Percentiles rank a stretch among this genome's conserved stretches.
These are phyloP conservation scores for Phytophthora pseudosyringae DNA, from an alignment of 352 stramenopile species.

Conservation along the genomic window DNA sequence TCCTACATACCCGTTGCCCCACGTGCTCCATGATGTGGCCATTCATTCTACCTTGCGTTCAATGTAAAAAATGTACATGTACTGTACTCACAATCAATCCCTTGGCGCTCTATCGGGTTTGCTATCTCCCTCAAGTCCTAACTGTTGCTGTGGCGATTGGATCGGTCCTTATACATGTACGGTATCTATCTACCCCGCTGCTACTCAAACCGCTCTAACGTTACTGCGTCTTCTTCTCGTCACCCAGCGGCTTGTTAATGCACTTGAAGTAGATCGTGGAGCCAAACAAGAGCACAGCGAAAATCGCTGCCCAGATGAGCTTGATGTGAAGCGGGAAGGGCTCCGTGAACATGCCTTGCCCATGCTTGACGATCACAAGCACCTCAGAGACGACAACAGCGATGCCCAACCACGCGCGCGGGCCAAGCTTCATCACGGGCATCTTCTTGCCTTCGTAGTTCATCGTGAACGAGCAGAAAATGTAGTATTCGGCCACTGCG, in stretches of 20 bases:
- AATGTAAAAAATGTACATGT: background rate
- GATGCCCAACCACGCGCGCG: slow-evolving; percentile 84
- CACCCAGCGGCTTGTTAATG: slow-evolving; percentile 56
- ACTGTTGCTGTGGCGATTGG: background rate
- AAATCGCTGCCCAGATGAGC: slow-evolving; percentile 79
- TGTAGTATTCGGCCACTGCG: slow-evolving; percentile 90
- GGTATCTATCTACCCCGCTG: background rate
- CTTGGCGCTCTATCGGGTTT: slow-evolving; percentile 22
- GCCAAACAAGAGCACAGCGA: slow-evolving; percentile 73
- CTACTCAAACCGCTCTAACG: slow-evolving; percentile 13
- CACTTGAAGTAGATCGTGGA: slow-evolving; percentile 88
- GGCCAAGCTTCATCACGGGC: slow-evolving; percentile 82
- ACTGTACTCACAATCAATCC: background rate
- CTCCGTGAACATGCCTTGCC: slow-evolving; percentile 87
- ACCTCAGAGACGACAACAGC: slow-evolving; percentile 79
- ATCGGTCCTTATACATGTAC: background rate
- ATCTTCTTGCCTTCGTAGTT: slow-evolving; percentile 59
- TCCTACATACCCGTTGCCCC: background rate
- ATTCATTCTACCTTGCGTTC: background rate
- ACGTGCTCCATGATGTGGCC: background rate
- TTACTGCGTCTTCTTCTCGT: slow-evolving; percentile 47
- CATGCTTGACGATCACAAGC: slow-evolving; percentile 86
- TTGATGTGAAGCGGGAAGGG: slow-evolving; percentile 86
- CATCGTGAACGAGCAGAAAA: slow-evolving; percentile 89
- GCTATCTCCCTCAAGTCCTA: slow-evolving; percentile 14